Percentiles rank a stretch among this genome's conserved stretches.
phyloP scores from a whole-genome alignment of 371 early-diverging fungal genomes.

The Lichtheimia ornata region DNA sequence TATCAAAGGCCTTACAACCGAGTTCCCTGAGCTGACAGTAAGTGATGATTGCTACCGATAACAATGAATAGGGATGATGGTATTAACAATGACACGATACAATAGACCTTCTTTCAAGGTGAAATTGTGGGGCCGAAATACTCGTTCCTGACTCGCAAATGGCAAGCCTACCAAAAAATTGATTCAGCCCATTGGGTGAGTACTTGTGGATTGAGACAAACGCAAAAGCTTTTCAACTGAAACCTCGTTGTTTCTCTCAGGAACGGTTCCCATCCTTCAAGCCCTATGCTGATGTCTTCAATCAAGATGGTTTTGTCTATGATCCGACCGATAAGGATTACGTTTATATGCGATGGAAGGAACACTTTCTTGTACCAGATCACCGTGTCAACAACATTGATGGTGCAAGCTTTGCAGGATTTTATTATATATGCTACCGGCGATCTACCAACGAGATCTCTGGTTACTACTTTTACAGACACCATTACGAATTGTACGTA shows the following conservation, averaged over 20 bases:
- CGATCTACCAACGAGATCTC: constrained; percentile 73
- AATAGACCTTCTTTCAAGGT: constrained; percentile 73
- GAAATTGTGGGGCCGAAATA: constrained; percentile 77
- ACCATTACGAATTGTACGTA: constrained; percentile 70
- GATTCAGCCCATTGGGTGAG: constrained; percentile 82
- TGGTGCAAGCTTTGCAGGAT: constrained; percentile 95
- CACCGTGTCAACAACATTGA: constrained; percentile 80
- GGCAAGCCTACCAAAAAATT: constrained; percentile 77
- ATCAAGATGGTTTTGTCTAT: constrained; percentile 66
- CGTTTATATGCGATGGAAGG: constrained; percentile 97
- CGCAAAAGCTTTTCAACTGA: background rate
- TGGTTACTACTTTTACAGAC: constrained; percentile 82
- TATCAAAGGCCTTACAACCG: constrained; percentile 80
- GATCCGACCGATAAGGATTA: constrained; percentile 70
- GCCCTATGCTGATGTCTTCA: constrained; percentile 58
- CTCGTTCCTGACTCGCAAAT: constrained; percentile 80
- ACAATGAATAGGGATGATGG: background rate
- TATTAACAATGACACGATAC: background rate
- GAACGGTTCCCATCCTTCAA: constrained; percentile 62
- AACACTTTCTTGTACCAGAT: constrained; percentile 94
- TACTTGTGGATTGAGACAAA: background rate
- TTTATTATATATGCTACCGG: constrained; percentile 91
- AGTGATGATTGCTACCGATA: background rate
- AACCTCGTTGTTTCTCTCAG: constrained; percentile 16
- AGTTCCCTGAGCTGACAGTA: constrained; percentile 72